Base-by-base conservation (phyloP, 2,329 filamentous ascomycete genomes). In the Elsinoe arachidis region DNA sequence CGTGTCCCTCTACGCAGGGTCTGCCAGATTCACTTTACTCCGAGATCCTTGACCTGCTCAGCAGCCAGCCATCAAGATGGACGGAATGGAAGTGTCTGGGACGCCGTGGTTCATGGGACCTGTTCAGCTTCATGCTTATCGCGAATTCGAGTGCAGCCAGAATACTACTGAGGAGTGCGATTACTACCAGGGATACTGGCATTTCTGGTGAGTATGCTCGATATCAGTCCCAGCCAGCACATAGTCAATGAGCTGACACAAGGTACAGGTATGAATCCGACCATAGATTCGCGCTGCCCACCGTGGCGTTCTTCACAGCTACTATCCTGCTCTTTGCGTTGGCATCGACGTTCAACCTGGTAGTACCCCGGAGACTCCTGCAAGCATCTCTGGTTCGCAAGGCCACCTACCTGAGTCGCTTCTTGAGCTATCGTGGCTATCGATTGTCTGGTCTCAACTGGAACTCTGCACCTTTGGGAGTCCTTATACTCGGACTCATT, bases 241-340 rank as follows among this genome's bases (percentile, higher is more conserved):
- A 65, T 60, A 38, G 26, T 30, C 26, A 9, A 30, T 7, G 26
- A 30, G 26, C 26, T 30, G 9, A 30, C 26, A 9, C 7, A 7
- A 44, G 9, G 59, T 34, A 9, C 54, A 79, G 78, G 77, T 80
- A 80, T 61, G 67, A 79, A 57, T 75, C 79, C 17, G 80, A 83
- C 62, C 74, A 77, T 60, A 74, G 76, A 35, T 83, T 77, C 61
- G 77, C 74, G 0, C 65, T 81, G 3, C 73, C 73, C 4, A 81
- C 79, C 0, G 68, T 81, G 2, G 79, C 77, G 43, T 78, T 82
- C 61, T 76, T 81, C 65, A 69, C 78, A 61, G 70, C 71, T 0
- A 66, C 69, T 14, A 76, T 82, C 55, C 69, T 72, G 1, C 57
- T 80, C 12, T 82, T 79, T 60, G 66, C 73, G 21, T 65, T 81